Percentiles rank a stretch among this genome's conserved stretches.
Evolutionary conservation across 345 rosid genomes (phyloP).

Genomic region (Sonneratia alba): DNA sequence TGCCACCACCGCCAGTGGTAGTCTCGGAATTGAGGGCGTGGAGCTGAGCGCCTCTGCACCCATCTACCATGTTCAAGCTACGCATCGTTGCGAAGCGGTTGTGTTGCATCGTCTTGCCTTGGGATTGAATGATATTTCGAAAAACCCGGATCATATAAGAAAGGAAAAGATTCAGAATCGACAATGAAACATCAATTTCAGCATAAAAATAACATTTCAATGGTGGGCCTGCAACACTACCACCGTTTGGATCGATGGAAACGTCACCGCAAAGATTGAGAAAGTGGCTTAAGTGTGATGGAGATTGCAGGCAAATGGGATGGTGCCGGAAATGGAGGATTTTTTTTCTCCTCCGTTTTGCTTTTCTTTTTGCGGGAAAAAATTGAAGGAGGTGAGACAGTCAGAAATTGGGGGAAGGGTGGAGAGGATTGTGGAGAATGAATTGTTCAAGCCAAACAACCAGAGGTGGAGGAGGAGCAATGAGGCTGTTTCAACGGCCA

Average conservation of each 20-base stretch:
- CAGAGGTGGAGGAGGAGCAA: background rate
- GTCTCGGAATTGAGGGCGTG: slow-evolving; percentile 45
- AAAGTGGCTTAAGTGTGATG: too few species aligned
- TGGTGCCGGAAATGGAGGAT: background rate
- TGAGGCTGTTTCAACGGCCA: slow-evolving; percentile 12
- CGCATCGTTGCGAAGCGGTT: slow-evolving; percentile 79
- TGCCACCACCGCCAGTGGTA: slow-evolving; percentile 8
- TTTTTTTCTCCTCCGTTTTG: background rate
- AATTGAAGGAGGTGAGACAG: background rate
- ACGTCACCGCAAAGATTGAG: too few species aligned
- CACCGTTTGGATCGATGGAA: background rate
- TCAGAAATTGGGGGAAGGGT: background rate
- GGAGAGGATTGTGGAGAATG: slow-evolving; percentile 6
- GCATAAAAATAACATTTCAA: too few species aligned
- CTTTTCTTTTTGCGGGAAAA: background rate
- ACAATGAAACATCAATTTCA: background rate
- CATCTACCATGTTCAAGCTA: slow-evolving; percentile 67
- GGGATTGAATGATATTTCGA: background rate
- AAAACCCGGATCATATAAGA: background rate
- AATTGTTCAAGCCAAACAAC: slow-evolving; percentile 1
- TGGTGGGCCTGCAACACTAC: background rate
- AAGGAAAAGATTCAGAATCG: background rate
- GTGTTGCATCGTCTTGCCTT: slow-evolving; percentile 45
- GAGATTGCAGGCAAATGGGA: background rate
- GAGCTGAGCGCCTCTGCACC: slow-evolving; percentile 68